Conservation (phyloP, 1,139 yeast species). For the Taphrina communis region DNA sequence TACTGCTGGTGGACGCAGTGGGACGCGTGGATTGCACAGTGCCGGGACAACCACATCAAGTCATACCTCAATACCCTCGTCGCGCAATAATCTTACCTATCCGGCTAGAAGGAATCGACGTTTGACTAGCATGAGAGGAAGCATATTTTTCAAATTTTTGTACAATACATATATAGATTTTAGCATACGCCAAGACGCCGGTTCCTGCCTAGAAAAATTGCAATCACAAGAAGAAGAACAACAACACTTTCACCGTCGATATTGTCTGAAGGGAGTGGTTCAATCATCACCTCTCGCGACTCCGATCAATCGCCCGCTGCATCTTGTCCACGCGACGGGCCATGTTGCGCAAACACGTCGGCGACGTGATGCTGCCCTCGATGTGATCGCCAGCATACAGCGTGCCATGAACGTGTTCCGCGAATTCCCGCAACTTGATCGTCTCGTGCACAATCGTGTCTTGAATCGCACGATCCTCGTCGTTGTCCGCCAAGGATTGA, state of each 20-base stretch:
- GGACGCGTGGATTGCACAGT: slow-evolving; percentile 10
- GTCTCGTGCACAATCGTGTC: slow-evolving; percentile 30
- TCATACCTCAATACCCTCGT: slow-evolving; percentile 15
- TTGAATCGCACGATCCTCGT: neutral
- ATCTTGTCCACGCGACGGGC: slow-evolving; percentile 36
- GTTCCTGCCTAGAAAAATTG: neutral
- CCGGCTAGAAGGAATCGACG: neutral
- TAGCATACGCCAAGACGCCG: slow-evolving; percentile 8
- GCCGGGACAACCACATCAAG: neutral
- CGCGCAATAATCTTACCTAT: neutral
- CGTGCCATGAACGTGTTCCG: slow-evolving; percentile 40
- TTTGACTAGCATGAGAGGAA: neutral
- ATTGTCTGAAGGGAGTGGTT: neutral
- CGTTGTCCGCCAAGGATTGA: neutral
- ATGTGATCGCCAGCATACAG: slow-evolving; percentile 42
- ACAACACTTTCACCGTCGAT: too few relatives aligned
- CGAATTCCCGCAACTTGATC: slow-evolving; percentile 37
- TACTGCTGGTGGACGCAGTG: slow-evolving; percentile 32
- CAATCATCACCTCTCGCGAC: slow-evolving; percentile 1
- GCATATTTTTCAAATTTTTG: neutral
- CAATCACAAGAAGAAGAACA: neutral
- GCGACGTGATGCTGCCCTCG: slow-evolving; percentile 36
- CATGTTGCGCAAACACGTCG: slow-evolving; percentile 38
- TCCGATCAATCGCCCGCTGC: slow-evolving; percentile 23
- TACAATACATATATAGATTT: neutral